phyloP scores from a whole-genome alignment of 352 stramenopile genomes.

The Globisporangium canariense region DNA sequence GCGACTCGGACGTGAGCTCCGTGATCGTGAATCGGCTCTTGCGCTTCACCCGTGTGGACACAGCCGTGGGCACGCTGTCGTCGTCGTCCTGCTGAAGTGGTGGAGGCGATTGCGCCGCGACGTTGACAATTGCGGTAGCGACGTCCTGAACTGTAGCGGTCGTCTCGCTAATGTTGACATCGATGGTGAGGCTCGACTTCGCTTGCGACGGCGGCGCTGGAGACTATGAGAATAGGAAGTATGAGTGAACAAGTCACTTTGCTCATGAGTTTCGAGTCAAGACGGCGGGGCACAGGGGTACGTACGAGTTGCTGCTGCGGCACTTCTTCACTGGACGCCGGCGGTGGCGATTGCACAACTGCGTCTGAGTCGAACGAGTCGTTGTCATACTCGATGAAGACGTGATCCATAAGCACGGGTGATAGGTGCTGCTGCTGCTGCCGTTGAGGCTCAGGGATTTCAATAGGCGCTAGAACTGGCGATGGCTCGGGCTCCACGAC shows the following conservation, averaged over 20 bases:
- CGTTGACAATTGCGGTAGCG: background rate
- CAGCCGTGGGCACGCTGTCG: background rate
- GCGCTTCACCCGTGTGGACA: conserved; percentile 51
- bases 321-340: background rate
- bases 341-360: background rate
- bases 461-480: background rate
- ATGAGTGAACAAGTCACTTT: background rate
- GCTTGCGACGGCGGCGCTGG: background rate
- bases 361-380: background rate
- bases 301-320: conserved; percentile 10
- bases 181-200: conserved; percentile 1
- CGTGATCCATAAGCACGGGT: background rate
- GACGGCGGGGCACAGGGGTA: background rate
- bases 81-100: background rate
- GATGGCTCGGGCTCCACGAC: conserved; percentile 12
- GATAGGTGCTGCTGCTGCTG: background rate
- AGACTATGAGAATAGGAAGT: background rate
- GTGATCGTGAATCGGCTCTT: conserved; percentile 86
- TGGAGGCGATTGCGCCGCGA: background rate
- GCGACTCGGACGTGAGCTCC: conserved; percentile 62
- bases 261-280: too few species aligned
- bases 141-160: background rate
- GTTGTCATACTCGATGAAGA: conserved; percentile 9
- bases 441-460: background rate
- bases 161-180: conserved; percentile 1